Conservation (phyloP, 2,329 filamentous ascomycete species). For the Dendryphion nanum region DNA sequence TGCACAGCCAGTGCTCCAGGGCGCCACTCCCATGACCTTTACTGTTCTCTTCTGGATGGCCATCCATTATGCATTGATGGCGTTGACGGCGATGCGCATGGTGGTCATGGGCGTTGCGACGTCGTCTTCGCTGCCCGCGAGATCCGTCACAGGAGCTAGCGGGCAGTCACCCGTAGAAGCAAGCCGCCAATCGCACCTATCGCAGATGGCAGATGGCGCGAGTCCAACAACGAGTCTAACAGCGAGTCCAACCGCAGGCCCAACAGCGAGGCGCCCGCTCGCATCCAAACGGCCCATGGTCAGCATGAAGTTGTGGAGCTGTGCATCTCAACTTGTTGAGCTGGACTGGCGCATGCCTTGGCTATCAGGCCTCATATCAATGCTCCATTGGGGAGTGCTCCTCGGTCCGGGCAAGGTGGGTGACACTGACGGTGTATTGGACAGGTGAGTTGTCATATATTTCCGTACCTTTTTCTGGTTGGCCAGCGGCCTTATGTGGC, state of each 20-base stretch:
- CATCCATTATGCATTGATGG: conserved; percentile 50
- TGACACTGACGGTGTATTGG: conserved; percentile 72
- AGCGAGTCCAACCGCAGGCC: too few species aligned
- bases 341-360: conserved; percentile 84
- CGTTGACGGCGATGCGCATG: conserved; percentile 65
- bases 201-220: conserved; percentile 27
- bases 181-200: conserved; percentile 29
- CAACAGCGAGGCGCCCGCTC: conserved; percentile 31
- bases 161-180: conserved; percentile 28
- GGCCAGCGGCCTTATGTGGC: conserved; percentile 22
- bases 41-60: conserved; percentile 53
- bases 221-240: too few species aligned
- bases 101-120: conserved; percentile 63
- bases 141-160: conserved; percentile 37
- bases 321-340: conserved; percentile 69
- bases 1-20: conserved; percentile 16
- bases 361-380: conserved; percentile 72
- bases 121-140: conserved; percentile 65
- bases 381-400: conserved; percentile 72
- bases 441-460: conserved; percentile 71
- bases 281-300: conserved; percentile 62
- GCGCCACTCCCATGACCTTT: conserved; percentile 18
- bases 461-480: conserved; percentile 31
- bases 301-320: conserved; percentile 74
- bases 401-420: conserved; percentile 74